A percentile compares a stretch with the other conserved stretches of the same genome.
Evolutionary conservation across 176 grass and related monocot genomes (phyloP).

Genomic region (Oryza meyeriana): DNA sequence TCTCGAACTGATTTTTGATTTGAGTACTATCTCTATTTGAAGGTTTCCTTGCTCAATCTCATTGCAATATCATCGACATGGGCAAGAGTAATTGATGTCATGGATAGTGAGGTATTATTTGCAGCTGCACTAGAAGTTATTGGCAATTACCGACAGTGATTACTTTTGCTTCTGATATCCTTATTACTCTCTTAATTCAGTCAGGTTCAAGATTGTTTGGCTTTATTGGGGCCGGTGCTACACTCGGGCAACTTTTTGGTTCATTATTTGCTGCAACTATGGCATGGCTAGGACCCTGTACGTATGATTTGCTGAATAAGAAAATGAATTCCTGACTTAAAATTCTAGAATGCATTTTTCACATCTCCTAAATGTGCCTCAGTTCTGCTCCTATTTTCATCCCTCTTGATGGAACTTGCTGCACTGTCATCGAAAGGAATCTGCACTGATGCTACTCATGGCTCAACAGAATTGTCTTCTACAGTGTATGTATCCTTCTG

Average conservation of each 20-base stretch:
- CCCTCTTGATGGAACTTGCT: conserved; percentile 86
- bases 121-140: neutral
- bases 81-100: conserved; percentile 89
- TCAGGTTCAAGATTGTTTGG: conserved; percentile 97
- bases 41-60: conserved; percentile 98
- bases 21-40: conserved; percentile 16
- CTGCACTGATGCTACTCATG: conserved; percentile 38
- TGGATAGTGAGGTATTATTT: conserved; percentile 89
- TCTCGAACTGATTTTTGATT: neutral
- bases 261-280: conserved; percentile 91
- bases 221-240: conserved; percentile 92
- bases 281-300: conserved; percentile 94
- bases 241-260: conserved; percentile 82
- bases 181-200: conserved; percentile 63
- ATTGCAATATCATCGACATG: conserved; percentile 94
- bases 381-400: conserved; percentile 84
- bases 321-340: neutral
- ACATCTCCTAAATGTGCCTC: conserved; percentile 16
- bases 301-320: conserved; percentile 26
- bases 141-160: neutral
- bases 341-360: conserved; percentile 12
- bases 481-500: conserved; percentile 44
- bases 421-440: conserved; percentile 90
- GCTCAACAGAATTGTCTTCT: conserved; percentile 49
- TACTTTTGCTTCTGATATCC: conserved; percentile 10